These are phyloP conservation scores for Stipa capillata DNA, from an alignment of 176 grass and related monocot genomes.

Conservation along the genomic window DNA sequence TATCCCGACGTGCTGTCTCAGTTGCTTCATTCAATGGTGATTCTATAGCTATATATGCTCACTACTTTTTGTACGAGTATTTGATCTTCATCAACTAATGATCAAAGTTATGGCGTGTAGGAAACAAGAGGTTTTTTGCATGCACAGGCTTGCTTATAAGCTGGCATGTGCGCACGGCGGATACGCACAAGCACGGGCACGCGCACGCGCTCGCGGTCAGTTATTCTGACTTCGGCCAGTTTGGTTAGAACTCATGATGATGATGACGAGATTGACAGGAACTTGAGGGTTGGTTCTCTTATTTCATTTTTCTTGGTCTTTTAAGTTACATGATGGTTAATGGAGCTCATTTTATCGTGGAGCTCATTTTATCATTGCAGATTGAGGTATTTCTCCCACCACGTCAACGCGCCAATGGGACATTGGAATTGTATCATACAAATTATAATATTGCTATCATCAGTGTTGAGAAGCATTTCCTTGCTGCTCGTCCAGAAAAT, in stretches of 20 bases:
- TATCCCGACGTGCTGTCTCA: conserved; percentile 16
- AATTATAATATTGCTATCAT: conserved; percentile 24
- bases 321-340: not conserved
- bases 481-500: not conserved
- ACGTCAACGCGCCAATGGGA: not conserved
- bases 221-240: conserved; percentile 20
- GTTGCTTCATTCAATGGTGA: conserved; percentile 23
- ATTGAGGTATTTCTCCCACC: conserved; percentile 20
- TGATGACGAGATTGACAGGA: not conserved
- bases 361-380: conserved; percentile 4
- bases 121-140: not conserved
- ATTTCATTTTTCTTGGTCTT: not conserved
- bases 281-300: not conserved
- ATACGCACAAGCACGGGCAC: too few relatives aligned
- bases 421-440: conserved; percentile 11
- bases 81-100: not conserved
- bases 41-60: not conserved
- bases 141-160: conserved; percentile 29
- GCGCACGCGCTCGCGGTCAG: too few relatives aligned
- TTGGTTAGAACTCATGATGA: not conserved
- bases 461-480: not conserved
- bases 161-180: conserved; percentile 1
- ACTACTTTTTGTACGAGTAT: not conserved
- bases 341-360: not conserved
- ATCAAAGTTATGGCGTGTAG: not conserved